These are phyloP conservation scores for Neolentinus lepideus DNA, from an alignment of 1,284 basidiomycete species.

Conservation along the genomic window DNA sequence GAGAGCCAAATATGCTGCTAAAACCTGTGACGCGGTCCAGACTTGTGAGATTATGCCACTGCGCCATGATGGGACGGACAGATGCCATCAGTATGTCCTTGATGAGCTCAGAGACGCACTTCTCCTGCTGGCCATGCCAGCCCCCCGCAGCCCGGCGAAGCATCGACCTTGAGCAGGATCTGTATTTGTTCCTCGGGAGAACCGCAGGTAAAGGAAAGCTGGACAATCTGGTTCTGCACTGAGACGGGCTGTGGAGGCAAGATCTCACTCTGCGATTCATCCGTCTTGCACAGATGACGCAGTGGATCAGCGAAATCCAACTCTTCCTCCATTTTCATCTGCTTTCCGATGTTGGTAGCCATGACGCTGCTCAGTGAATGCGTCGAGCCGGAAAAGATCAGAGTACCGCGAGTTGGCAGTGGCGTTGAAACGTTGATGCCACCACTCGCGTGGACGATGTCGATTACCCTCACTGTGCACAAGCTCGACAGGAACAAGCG, in stretches of 20 bases:
- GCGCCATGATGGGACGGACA: conserved; percentile 1
- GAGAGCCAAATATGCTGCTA: conserved; percentile 65
- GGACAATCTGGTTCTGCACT: conserved; percentile 38
- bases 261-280: conserved; percentile 22
- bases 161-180: conserved; percentile 59
- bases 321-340: conserved; percentile 31
- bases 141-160: conserved; percentile 84
- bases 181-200: conserved; percentile 27
- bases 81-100: neutral
- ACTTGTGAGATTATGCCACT: conserved; percentile 1
- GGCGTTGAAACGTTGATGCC: neutral
- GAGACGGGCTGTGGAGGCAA: conserved; percentile 55
- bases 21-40: conserved; percentile 41
- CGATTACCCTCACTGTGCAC: neutral
- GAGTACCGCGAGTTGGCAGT: neutral
- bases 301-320: conserved; percentile 57
- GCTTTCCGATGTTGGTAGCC: neutral
- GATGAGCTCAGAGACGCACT: conserved; percentile 36
- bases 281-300: conserved; percentile 47
- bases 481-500: neutral
- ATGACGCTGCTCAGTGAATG: neutral
- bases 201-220: conserved; percentile 26
- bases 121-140: conserved; percentile 91
- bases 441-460: neutral
- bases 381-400: neutral